A percentile compares a stretch with the other conserved stretches of the same genome.
phyloP scores from a whole-genome alignment of 345 rosid genomes.

The Durio zibethinus region DNA sequence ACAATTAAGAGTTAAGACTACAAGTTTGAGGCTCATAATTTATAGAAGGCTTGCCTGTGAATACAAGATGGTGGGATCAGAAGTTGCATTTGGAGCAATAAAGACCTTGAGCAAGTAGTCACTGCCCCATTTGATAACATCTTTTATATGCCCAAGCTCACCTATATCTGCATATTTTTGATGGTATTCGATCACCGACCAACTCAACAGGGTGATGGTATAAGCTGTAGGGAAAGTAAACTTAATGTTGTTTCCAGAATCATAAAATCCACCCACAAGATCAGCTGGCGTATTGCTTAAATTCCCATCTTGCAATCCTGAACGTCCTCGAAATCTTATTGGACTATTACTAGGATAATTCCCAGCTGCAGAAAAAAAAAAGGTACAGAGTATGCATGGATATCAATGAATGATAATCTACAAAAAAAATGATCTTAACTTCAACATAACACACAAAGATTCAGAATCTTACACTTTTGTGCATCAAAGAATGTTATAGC shows the following conservation, averaged over 20 bases:
- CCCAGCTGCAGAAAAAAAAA: constrained; percentile 43
- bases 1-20: background rate
- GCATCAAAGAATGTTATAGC: constrained; percentile 63
- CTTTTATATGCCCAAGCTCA: constrained; percentile 58
- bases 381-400: background rate
- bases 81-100: constrained; percentile 30
- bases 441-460: background rate
- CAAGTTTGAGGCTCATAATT: background rate
- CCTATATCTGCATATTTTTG: constrained; percentile 44
- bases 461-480: constrained; percentile 44
- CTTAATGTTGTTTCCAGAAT: constrained; percentile 59
- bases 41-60: constrained; percentile 48
- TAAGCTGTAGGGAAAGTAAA: constrained; percentile 63
- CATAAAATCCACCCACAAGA: constrained; percentile 58
- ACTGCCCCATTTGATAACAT: constrained; percentile 57
- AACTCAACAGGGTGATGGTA: constrained; percentile 54
- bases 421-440: background rate
- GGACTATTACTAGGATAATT: constrained; percentile 41
- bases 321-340: constrained; percentile 50
- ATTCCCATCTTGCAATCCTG: constrained; percentile 56
- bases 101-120: constrained; percentile 56
- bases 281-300: constrained; percentile 24
- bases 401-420: background rate
- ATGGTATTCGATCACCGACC: constrained; percentile 62
- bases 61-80: constrained; percentile 28